Evolutionary conservation across 2,329 filamentous ascomycete genomes (phyloP).

Genomic region (Sarocladium kiliense): DNA sequence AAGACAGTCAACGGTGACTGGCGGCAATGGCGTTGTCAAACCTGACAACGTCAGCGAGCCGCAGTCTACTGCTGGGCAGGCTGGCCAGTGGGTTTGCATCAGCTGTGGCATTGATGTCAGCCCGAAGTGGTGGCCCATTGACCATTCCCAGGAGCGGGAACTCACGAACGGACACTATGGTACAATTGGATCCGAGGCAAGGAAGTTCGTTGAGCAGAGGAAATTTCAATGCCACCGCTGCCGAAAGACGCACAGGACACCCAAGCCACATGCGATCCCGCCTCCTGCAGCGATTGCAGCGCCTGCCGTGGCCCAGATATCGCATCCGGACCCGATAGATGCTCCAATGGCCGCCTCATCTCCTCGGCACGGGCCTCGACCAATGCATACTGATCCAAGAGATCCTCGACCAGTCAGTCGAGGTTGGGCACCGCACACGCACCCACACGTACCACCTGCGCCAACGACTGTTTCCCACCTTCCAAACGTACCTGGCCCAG

Average conservation of each 20-base stretch:
- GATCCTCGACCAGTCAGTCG: constrained; percentile 2
- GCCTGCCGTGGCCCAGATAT: neutral
- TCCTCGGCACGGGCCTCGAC: neutral
- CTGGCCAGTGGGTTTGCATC: constrained; percentile 52
- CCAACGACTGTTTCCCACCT: constrained; percentile 10
- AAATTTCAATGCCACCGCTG: constrained; percentile 75
- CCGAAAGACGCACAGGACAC: constrained; percentile 47
- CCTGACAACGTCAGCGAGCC: constrained; percentile 15
- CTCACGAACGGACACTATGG: constrained; percentile 48
- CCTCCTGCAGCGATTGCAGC: constrained; percentile 15
- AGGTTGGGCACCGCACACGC: neutral
- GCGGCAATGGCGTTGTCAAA: constrained; percentile 19
- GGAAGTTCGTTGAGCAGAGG: constrained; percentile 54
- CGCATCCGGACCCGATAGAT: neutral
- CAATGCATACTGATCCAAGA: neutral
- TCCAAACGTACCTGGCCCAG: neutral
- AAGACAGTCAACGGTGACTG: constrained; percentile 50
- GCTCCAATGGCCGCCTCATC: neutral
- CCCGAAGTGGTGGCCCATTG: constrained; percentile 66
- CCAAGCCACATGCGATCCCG: constrained; percentile 25
- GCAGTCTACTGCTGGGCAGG: constrained; percentile 25
- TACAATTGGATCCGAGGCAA: constrained; percentile 48
- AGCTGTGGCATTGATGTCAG: constrained; percentile 66
- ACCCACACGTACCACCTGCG: constrained; percentile 6
- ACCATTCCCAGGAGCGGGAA: constrained; percentile 45